Percentiles rank a stretch among this genome's conserved stretches.
These are phyloP conservation scores for Fusarium xylarioides DNA, from an alignment of 2,329 filamentous ascomycete genomes.

Conservation along the genomic window DNA sequence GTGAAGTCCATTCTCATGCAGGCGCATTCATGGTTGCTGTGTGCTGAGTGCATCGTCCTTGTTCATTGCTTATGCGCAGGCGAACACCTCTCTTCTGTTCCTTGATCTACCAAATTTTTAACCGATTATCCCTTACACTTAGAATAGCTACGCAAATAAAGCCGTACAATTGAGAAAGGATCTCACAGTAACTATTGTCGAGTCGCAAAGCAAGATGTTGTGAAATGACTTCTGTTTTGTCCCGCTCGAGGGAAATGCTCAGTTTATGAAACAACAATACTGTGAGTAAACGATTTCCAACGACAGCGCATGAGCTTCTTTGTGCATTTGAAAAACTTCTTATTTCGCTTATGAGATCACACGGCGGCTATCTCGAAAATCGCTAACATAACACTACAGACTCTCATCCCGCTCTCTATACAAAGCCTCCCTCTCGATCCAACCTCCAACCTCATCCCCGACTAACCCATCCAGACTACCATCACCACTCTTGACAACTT, in stretches of 20 bases:
- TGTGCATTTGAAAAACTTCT: rapidly evolving
- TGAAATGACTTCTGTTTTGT: rapidly evolving
- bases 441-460: slow-evolving; percentile 63
- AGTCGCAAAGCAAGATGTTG: rapidly evolving
- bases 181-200: rapidly evolving
- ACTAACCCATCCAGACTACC: slow-evolving; percentile 63
- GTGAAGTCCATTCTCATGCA: not conserved
- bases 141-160: not conserved
- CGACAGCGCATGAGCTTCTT: not conserved
- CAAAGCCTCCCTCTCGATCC: slow-evolving; percentile 64
- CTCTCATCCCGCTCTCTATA: slow-evolving; percentile 54
- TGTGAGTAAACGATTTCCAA: not conserved
- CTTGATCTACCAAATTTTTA: too few relatives aligned
- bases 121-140: not conserved
- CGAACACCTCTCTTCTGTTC: too few relatives aligned
- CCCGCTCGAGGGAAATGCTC: not conserved
- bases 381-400: not conserved
- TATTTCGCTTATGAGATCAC: not conserved
- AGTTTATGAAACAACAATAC: rapidly evolving
- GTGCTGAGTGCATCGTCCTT: not conserved
- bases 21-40: not conserved
- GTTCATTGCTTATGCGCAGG: rapidly evolving
- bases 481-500: slow-evolving; percentile 61
- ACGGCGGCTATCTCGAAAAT: rapidly evolving
- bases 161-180: rapidly evolving